phyloP scores from a whole-genome alignment of 2,329 filamentous ascomycete species.

The Diaporthe sp. region DNA sequence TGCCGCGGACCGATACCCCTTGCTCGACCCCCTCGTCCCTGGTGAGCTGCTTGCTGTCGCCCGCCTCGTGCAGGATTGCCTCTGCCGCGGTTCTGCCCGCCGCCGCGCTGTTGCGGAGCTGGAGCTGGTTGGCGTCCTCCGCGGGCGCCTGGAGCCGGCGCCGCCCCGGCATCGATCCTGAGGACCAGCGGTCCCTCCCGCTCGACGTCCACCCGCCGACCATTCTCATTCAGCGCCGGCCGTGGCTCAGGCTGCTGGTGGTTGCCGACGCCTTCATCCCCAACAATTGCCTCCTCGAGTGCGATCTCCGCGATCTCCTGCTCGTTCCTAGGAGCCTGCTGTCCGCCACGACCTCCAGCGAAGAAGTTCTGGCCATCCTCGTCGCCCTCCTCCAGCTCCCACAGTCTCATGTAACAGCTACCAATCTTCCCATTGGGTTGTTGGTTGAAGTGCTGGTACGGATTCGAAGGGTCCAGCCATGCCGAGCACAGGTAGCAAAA shows the following conservation, averaged over 20 bases:
- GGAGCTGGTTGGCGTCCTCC: constrained; percentile 49
- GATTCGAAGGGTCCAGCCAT: constrained; percentile 86
- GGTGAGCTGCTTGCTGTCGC: constrained; percentile 38
- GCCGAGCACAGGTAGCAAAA: constrained; percentile 95
- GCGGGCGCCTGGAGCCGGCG: constrained; percentile 46
- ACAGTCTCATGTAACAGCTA: constrained; percentile 86
- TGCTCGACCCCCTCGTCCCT: constrained; percentile 32
- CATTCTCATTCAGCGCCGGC: constrained; percentile 45
- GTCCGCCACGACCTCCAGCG: constrained; percentile 52
- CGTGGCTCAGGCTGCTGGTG: constrained; percentile 21
- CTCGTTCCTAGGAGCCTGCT: constrained; percentile 39
- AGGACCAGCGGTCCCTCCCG: constrained; percentile 70
- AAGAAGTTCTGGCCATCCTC: constrained; percentile 50
- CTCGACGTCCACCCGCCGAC: constrained; percentile 59
- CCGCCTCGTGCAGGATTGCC: constrained; percentile 39
- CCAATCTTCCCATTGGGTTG: constrained; percentile 64
- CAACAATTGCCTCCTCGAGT: constrained; percentile 41
- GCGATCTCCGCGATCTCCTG: constrained; percentile 49
- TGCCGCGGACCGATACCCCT: constrained; percentile 47
- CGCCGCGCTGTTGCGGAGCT: constrained; percentile 42
- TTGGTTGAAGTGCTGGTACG: constrained; percentile 90
- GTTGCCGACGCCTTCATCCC: constrained; percentile 45
- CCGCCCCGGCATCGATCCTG: constrained; percentile 60
- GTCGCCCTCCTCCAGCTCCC: constrained; percentile 90
- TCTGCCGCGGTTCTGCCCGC: constrained; percentile 43